Evolutionary conservation across 139 green algal species (phyloP), one percentile per base, ranked within the genome.

Genomic region (Coccomyxa sp.): DNA sequence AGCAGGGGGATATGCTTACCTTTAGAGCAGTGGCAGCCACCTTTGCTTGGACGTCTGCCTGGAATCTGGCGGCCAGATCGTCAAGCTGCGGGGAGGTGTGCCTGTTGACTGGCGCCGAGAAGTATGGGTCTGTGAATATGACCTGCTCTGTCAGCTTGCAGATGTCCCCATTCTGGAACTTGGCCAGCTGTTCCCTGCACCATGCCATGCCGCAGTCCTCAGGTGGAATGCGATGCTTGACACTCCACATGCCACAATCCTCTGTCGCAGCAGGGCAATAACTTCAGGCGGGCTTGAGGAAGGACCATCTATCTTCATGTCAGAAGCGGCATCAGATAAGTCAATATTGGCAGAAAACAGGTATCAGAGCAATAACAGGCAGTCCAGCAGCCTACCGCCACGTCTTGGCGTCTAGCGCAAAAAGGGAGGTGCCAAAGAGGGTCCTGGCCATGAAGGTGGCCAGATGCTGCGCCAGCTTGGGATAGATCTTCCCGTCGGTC

Each of bases 101-200:
- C 29, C 85, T 72, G 85, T 97, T 97, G 81, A 91, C 54, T 54
- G 77, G 14, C 9, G 90, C 89, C 0, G 75, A 55, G 55, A 81
- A 81, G 88, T 95, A 97, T 8, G 96, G 95, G 79, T 99, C 96
- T 3, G 88, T 95, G 88, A 99, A 98, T 74, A 99, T 95, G 68
- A 99, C 94, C 80, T 93, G 86, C 89, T 99, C 96, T 7, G 94
- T 98, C 14, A 99, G 89, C 4, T 79, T 79, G 86, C 94, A 98
- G 89, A 99, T 94, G 78, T 95, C 92, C 14, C 84, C 72, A 81
- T 99, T 99, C 35, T 73, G 75, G 78, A 92, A 96, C 16, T 76
- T 38, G 0, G 84, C 81, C 50, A 85, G 70, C 73, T 88, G 74
- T 31, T n/a, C 76, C 75, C 71, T 76, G 71, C 71, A 76, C 50